Conservation (phyloP, 495 filamentous ascomycete genomes). For the Pseudevernia furfuracea region DNA sequence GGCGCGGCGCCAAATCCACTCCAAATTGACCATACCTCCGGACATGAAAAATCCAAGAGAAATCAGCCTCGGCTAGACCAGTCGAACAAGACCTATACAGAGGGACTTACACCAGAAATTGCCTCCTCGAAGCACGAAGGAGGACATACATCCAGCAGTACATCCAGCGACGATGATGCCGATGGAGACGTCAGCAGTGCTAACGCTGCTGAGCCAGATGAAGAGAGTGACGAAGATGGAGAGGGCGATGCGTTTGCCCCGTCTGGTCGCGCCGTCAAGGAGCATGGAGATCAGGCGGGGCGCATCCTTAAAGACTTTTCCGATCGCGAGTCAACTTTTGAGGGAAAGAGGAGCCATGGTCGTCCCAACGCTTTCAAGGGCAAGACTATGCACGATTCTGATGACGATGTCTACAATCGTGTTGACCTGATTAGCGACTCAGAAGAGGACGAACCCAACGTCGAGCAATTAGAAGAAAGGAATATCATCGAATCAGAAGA, state of each 20-base stretch:
- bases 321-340: background rate
- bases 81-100: background rate
- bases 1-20: background rate
- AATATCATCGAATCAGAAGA: slow-evolving; percentile 56
- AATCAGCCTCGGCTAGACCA: background rate
- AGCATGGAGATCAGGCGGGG: slow-evolving; percentile 41
- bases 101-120: background rate
- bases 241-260: slow-evolving; percentile 44
- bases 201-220: slow-evolving; percentile 43
- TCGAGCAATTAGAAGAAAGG: slow-evolving; percentile 65
- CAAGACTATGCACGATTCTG: slow-evolving; percentile 21
- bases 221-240: slow-evolving; percentile 40
- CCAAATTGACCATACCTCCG: background rate
- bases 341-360: background rate
- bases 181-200: slow-evolving; percentile 41
- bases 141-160: slow-evolving; percentile 16
- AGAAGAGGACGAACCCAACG: slow-evolving; percentile 66
- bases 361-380: background rate
- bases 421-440: slow-evolving; percentile 72
- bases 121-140: slow-evolving; percentile 16
- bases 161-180: slow-evolving; percentile 37
- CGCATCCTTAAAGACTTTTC: slow-evolving; percentile 16
- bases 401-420: slow-evolving; percentile 63
- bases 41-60: slow-evolving; percentile 11
- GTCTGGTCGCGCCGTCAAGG: slow-evolving; percentile 42